phyloP scores from a whole-genome alignment of 169 alveolate species.

The Plasmodium malariae region DNA sequence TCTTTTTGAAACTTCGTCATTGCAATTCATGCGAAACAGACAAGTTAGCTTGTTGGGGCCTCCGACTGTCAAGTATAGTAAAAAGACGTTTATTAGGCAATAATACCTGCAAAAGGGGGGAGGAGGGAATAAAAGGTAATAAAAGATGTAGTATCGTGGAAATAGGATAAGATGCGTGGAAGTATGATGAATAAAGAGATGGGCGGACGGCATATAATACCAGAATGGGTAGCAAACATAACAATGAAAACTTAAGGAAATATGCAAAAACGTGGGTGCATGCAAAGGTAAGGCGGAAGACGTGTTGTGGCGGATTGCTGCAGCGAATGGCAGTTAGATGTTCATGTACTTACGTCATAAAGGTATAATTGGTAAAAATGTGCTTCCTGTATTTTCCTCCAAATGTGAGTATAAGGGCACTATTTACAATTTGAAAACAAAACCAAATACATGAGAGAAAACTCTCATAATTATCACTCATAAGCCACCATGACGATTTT shows the following conservation, averaged over 20 bases:
- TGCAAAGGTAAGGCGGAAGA: too few species aligned
- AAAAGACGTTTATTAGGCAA: conserved; percentile 77
- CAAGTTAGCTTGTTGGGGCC: conserved; percentile 91
- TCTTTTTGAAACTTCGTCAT: conserved; percentile 85
- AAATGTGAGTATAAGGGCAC: conserved; percentile 89
- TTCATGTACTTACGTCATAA: conserved; percentile 86
- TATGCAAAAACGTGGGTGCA: neutral
- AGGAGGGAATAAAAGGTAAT: conserved; percentile 1
- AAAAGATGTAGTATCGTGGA: too few species aligned
- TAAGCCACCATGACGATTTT: conserved; percentile 91
- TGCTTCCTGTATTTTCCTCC: conserved; percentile 90
- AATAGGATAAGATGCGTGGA: too few species aligned
- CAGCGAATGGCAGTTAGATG: too few species aligned
- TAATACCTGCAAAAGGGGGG: conserved; percentile 78
- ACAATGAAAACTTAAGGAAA: conserved; percentile 70
- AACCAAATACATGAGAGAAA: conserved; percentile 89
- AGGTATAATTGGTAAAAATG: conserved; percentile 82
- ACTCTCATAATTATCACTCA: conserved; percentile 92
- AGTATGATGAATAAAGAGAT: too few species aligned
- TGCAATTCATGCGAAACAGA: conserved; percentile 92
- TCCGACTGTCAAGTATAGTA: conserved; percentile 83
- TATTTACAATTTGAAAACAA: conserved; percentile 88
- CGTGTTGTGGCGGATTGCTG: too few species aligned
- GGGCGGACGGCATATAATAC: too few species aligned
- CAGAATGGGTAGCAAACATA: conserved; percentile 80